A percentile compares a stretch with the other conserved stretches of the same genome.
Evolutionary conservation across 169 alveolate species (phyloP).

Genomic region (Eimeria zaria): DNA sequence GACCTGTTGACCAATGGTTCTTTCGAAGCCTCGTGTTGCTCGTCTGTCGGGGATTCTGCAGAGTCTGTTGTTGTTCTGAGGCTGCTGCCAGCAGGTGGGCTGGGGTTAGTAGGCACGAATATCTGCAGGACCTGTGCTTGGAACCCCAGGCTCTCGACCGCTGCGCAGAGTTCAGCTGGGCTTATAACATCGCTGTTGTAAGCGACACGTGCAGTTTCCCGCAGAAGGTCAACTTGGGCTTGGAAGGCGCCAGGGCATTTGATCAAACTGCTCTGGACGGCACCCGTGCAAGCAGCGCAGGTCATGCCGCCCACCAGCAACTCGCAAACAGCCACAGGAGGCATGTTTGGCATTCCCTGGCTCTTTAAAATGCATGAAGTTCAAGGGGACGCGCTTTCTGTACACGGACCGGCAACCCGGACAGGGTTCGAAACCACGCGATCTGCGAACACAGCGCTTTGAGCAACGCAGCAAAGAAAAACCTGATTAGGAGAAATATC

Average conservation of each 20-base stretch:
- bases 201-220: conserved; percentile 49
- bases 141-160: conserved; percentile 57
- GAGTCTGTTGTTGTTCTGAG: not conserved
- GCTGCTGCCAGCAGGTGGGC: not conserved
- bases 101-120: conserved; percentile 3
- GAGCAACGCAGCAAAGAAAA: not conserved
- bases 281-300: conserved; percentile 76
- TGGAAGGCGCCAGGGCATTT: conserved; percentile 9
- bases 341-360: not conserved
- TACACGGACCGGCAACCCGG: not conserved
- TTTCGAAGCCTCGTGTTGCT: not conserved
- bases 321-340: conserved; percentile 53
- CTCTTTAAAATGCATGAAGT: not conserved
- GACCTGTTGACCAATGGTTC: not conserved
- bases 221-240: conserved; percentile 51
- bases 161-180: conserved; percentile 57
- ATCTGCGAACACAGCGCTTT: not conserved
- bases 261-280: conserved; percentile 29
- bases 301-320: conserved; percentile 76
- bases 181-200: not conserved
- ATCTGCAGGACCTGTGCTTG: conserved; percentile 35
- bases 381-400: not conserved
- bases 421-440: not conserved
- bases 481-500: not conserved
- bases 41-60: not conserved